These are phyloP conservation scores for Furculomyces boomerangus DNA, from an alignment of 371 early-diverging fungal species.

Conservation along the genomic window DNA sequence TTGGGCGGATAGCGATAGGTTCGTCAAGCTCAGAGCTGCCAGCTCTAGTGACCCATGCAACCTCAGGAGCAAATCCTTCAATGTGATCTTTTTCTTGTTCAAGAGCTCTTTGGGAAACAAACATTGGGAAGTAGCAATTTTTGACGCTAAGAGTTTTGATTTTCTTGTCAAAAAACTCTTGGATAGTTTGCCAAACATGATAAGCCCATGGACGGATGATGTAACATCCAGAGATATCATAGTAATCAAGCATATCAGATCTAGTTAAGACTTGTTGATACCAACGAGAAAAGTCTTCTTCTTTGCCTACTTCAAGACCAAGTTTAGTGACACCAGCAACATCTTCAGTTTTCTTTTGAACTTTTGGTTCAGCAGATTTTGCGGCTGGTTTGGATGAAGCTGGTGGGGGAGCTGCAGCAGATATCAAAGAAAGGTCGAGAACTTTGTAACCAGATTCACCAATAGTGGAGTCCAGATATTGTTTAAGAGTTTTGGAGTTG, in stretches of 20 bases:
- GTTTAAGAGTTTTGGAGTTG: constrained; percentile 27
- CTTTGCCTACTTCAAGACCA: constrained; percentile 87
- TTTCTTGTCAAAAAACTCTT: constrained; percentile 79
- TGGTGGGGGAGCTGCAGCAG: constrained; percentile 7
- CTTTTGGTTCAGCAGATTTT: constrained; percentile 5
- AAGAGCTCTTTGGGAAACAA: constrained; percentile 80
- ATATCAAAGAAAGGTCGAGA: constrained; percentile 14
- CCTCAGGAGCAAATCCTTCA: constrained; percentile 99
- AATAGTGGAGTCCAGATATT: constrained; percentile 21
- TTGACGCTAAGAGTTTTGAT: constrained; percentile 93
- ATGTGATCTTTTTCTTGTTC: constrained; percentile 99
- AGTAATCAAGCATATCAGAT: constrained; percentile 98
- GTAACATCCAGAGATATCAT: constrained; percentile 98
- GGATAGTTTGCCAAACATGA: constrained; percentile 95
- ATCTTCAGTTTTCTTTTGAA: constrained; percentile 9
- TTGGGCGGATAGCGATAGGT: constrained; percentile 98
- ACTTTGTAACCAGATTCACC: constrained; percentile 11
- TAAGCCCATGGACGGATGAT: constrained; percentile 96
- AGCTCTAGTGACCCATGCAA: constrained; percentile 99
- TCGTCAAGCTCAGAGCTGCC: constrained; percentile 87
- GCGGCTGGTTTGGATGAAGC: constrained; percentile 5
- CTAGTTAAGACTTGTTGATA: constrained; percentile 84
- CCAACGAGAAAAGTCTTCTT: constrained; percentile 86
- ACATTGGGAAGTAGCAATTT: constrained; percentile 99
- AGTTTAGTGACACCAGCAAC: constrained; percentile 31